phyloP scores from a whole-genome alignment of 73 alveolate genomes.

The Paramecium bursaria region DNA sequence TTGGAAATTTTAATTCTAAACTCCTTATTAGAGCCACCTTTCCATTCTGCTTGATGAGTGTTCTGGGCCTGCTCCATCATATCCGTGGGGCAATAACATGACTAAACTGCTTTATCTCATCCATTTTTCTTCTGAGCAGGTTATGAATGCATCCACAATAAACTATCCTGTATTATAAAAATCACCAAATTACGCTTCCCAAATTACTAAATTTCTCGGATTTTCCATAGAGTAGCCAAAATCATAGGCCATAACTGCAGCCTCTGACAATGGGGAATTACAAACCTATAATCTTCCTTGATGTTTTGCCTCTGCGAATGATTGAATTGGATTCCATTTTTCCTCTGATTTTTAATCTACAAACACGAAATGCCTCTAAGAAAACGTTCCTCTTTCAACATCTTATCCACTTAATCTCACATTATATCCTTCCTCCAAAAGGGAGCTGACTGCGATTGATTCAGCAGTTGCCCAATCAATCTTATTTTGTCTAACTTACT shows the following conservation, averaged over 20 bases:
- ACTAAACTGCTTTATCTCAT: conserved; percentile 84
- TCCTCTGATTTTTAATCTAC: conserved; percentile 78
- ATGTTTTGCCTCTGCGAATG: conserved; percentile 43
- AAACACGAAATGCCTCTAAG: conserved; percentile 92
- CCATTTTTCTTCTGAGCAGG: conserved; percentile 96
- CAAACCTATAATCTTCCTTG: conserved; percentile 75
- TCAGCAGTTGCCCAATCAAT: conserved; percentile 72
- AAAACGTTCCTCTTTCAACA: conserved; percentile 97
- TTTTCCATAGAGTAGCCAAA: conserved; percentile 83
- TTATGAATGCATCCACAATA: conserved; percentile 85
- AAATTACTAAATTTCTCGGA: conserved; percentile 85
- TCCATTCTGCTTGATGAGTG: conserved; percentile 95
- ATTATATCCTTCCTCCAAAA: conserved; percentile 71
- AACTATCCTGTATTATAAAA: conserved; percentile 53
- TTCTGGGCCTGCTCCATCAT: conserved; percentile 98
- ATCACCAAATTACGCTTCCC: conserved; percentile 95
- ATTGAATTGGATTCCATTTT: conserved; percentile 69
- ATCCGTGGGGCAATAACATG: conserved; percentile 95
- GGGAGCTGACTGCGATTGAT: conserved; percentile 62
- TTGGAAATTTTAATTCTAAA: conserved; percentile 77
- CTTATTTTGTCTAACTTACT: conserved; percentile 17
- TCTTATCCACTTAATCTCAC: conserved; percentile 95
- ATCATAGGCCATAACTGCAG: conserved; percentile 81
- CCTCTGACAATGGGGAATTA: conserved; percentile 81
- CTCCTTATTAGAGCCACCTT: conserved; percentile 77